A percentile compares a stretch with the other conserved stretches of the same genome.
These are phyloP conservation scores for Starmera amethionina DNA, from an alignment of 805 yeast genomes.

Conservation along the genomic window DNA sequence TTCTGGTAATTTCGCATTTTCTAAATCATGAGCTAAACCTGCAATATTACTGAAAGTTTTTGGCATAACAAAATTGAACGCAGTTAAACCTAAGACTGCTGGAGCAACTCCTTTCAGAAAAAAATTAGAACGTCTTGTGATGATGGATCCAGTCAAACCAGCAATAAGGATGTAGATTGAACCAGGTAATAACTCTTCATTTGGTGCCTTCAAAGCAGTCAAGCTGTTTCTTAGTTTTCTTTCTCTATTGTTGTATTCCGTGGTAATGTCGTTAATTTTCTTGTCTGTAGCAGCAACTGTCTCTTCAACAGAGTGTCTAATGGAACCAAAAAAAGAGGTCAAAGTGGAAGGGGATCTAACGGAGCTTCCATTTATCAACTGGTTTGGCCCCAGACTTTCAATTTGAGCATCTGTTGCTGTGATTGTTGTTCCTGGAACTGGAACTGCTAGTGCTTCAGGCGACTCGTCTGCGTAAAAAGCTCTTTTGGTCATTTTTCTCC, in stretches of 20 bases:
- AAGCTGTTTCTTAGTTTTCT: slow-evolving; percentile 53
- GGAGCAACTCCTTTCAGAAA: slow-evolving; percentile 49
- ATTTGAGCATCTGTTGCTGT: slow-evolving; percentile 33
- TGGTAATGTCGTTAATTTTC: slow-evolving; percentile 36
- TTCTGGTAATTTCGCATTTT: slow-evolving; percentile 49
- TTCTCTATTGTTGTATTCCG: slow-evolving; percentile 48
- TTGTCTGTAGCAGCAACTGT: slow-evolving; percentile 19
- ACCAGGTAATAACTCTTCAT: slow-evolving; percentile 67
- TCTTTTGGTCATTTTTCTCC: slow-evolving; percentile 18
- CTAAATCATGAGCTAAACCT: slow-evolving; percentile 47
- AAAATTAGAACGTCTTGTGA: slow-evolving; percentile 58
- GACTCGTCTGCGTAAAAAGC: slow-evolving; percentile 42
- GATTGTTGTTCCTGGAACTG: slow-evolving; percentile 40
- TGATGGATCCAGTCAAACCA: slow-evolving; percentile 59
- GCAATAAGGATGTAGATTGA: slow-evolving; percentile 60
- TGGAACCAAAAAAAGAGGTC: slow-evolving; percentile 35
- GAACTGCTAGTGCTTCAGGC: slow-evolving; percentile 21
- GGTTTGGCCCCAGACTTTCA: slow-evolving; percentile 35
- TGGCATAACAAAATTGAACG: slow-evolving; percentile 67
- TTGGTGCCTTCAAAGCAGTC: slow-evolving; percentile 49
- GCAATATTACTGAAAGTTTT: slow-evolving; percentile 56
- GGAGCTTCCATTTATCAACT: slow-evolving; percentile 44
- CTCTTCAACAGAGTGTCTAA: slow-evolving; percentile 31
- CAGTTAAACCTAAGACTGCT: slow-evolving; percentile 44
- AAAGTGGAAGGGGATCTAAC: slow-evolving; percentile 41